Evolutionary conservation across 2,329 filamentous ascomycete species (phyloP), one percentile per base, ranked within the genome.

Genomic region (Colletotrichum abscissum): DNA sequence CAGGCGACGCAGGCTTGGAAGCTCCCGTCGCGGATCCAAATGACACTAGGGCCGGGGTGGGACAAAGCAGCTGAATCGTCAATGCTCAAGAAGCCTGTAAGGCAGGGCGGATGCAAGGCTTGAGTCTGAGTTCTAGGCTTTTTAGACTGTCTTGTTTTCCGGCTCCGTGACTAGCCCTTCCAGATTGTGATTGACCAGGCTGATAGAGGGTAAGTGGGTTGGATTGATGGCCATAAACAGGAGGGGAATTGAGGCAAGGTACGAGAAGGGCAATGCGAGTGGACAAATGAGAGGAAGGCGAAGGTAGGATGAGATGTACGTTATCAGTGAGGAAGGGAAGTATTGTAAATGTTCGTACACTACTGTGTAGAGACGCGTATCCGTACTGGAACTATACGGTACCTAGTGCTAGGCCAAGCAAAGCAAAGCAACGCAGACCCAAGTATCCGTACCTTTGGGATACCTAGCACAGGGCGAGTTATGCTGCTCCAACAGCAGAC

Each of bases 1-100:
- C 49, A 35, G 55, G 49, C 42, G 56, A 56, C 42, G 66, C 33
- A 55, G 66, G 65, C 69, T 33, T 72, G 69, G 65, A 63, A 67
- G 70, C 70, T 72, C 59, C 70, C 70, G 70, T 72, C 70, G 70
- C 70, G 70, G 59, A 72, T 72, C 66, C 66, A 69, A 72, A 72
- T 69, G 59, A 56, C 70, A 69, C 70, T 60, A 69, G 66, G 70
- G 66, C 58, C 66, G 14, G 64, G 33, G 59, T 58, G 59, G 63
- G 65, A 63, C 64, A 69, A 69, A 63, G 66, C 70, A 69, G 60
- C 66, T 59, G 54, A 64, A 33, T 72, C 66, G 70, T 64, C 59
- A 28, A 72, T 42, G 58, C 42, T 49, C 11, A 11, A 22, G 42
- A 49, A 38, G 63, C 33, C 58, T 64, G 56, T 57, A 33, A 72